Base-by-base conservation (phyloP, 352 stramenopile genomes). In the Pythium angustatum region DNA sequence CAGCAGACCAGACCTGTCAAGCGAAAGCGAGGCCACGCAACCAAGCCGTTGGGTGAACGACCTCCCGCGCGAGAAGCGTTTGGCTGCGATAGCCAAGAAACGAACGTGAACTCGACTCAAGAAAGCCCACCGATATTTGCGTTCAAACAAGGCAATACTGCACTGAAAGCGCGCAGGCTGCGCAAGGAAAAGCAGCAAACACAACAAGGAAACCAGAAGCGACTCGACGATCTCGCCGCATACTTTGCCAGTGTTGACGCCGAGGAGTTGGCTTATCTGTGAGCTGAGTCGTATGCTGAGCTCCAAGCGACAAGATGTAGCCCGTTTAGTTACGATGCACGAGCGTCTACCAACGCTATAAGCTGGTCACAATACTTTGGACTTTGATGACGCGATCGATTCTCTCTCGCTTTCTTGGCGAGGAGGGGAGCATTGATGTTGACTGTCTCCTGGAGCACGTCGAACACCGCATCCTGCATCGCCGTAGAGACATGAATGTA, bases 321-420 rank as follows among this genome's bases (percentile, higher is more conserved):
- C n/a, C n/a, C n/a, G 2, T 65, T 58, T n/a, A 22, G 22, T 27
- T 52, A 62, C 15, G 63, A 50, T 26, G 59, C 66, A 36, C 72
- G 64, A 21, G 63, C 58, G 56, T 58, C 75, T 7, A 77, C 79
- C 41, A 91, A 57, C 10, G 61, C 60, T 33, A 87, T 45, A 49
- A 96, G 61, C 52, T 91, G 64, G 59, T 94, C 85, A 68, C 85
- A 94, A 53, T 86, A 90, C 27, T 57, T 76, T 28, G 87, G 82
- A 58, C 57, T 88, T 61, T 88, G 87, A 48, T 94, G 83, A 27
- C 85, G 84, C 48, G 52, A 81, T 14, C 79, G 75, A 45, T 93
- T 93, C 47, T 94, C 85, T 52, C 81, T 54, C 19, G 86, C 84
- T 43, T 95, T 95, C 57, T 90, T 91, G 24, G 71, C 69, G 17